Percentiles rank a stretch among this genome's conserved stretches.
Evolutionary conservation across 208 protist species (phyloP).

Genomic region (Herpetomonas tarakana): DNA sequence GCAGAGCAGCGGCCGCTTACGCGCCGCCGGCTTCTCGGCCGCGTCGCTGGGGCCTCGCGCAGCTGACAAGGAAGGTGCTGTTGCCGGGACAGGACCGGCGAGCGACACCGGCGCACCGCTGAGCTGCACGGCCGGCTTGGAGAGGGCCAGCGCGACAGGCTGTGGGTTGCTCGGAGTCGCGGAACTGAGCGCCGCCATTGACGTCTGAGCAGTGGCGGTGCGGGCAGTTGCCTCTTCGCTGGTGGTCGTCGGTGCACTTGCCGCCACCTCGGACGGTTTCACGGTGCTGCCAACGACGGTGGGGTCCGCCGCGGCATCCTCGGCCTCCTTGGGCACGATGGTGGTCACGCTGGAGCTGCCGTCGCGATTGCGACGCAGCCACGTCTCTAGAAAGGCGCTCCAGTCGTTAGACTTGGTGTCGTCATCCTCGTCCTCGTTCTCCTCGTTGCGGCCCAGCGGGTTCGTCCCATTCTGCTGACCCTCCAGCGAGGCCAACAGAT

Average conservation of each 20-base stretch:
- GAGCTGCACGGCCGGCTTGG: neutral
- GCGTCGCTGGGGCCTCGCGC: too few species aligned
- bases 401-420: slow-evolving; percentile 19
- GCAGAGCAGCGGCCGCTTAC: slow-evolving; percentile 2
- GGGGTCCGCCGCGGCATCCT: neutral
- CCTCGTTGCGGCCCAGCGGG: neutral
- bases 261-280: neutral
- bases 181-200: neutral
- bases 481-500: neutral
- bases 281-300: neutral
- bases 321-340: neutral
- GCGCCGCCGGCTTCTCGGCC: neutral
- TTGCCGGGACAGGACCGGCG: neutral
- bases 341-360: neutral
- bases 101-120: neutral
- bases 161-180: neutral
- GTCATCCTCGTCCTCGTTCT: slow-evolving; percentile 1
- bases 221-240: neutral
- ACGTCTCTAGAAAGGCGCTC: slow-evolving; percentile 30
- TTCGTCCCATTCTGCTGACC: neutral
- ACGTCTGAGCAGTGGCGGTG: neutral
- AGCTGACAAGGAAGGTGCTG: too few species aligned
- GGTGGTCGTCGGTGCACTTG: neutral
- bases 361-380: slow-evolving; percentile 9
- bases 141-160: slow-evolving; percentile 7